Evolutionary conservation across 495 filamentous ascomycete genomes (phyloP).

Genomic region (Podospora bellae-mahoneyi): DNA sequence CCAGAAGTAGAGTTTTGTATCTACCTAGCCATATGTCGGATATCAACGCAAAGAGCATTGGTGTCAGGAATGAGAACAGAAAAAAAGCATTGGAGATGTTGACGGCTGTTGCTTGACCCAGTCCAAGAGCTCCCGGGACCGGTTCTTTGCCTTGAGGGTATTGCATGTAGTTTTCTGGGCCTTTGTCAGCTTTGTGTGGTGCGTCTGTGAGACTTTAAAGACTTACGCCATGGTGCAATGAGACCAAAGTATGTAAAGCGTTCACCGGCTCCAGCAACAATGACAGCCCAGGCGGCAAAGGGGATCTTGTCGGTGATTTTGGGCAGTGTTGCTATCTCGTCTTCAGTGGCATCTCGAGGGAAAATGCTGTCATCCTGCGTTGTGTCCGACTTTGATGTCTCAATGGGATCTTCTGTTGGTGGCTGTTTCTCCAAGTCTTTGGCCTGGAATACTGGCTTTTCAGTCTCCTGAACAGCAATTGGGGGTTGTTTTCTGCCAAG

Average conservation of each 20-base stretch:
- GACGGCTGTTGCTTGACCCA: conserved; percentile 44
- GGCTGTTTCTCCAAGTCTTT: neutral
- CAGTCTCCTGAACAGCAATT: neutral
- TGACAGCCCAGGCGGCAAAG: conserved; percentile 24
- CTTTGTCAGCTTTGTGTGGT: neutral
- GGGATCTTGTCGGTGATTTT: conserved; percentile 23
- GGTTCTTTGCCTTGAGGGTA: conserved; percentile 17
- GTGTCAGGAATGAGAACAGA: conserved; percentile 42
- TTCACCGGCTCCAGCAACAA: conserved; percentile 22
- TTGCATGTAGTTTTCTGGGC: conserved; percentile 30
- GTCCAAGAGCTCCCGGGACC: conserved; percentile 38
- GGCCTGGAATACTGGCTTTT: neutral
- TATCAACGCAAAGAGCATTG: conserved; percentile 31
- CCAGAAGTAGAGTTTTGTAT: conserved; percentile 28
- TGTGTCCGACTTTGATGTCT: neutral
- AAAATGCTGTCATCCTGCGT: neutral
- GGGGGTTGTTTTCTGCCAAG: conserved; percentile 2
- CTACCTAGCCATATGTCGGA: conserved; percentile 34
- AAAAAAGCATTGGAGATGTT: conserved; percentile 51
- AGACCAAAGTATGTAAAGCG: conserved; percentile 27
- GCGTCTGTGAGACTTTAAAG: neutral
- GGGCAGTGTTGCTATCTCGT: conserved; percentile 20
- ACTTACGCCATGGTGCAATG: conserved; percentile 25
- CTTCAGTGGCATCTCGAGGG: conserved; percentile 23
- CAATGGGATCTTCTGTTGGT: neutral